These are phyloP conservation scores for Trichoderma gracile DNA, from an alignment of 2,329 filamentous ascomycete genomes.

Conservation along the genomic window DNA sequence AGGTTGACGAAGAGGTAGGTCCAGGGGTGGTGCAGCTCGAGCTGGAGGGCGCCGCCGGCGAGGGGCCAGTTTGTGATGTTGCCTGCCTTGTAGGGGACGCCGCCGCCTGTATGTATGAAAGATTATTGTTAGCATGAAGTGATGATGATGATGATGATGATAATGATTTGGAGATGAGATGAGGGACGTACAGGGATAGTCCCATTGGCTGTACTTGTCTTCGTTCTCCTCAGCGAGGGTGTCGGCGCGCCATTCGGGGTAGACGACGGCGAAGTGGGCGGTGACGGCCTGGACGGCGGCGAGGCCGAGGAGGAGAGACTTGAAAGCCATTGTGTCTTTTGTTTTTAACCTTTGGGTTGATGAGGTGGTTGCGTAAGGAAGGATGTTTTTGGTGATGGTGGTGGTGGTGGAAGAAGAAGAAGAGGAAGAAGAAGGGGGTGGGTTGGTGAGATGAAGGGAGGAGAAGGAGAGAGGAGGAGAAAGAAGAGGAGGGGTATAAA, in stretches of 20 bases:
- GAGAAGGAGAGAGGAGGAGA: neutral
- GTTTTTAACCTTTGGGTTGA: no score
- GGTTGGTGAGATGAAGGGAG: neutral
- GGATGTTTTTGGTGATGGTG: neutral
- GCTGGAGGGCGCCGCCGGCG: constrained; percentile 49
- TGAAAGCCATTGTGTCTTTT: constrained; percentile 25
- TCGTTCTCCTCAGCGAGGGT: constrained; percentile 44
- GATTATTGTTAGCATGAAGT: neutral
- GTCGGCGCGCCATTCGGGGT: constrained; percentile 52
- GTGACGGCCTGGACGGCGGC: constrained; percentile 41
- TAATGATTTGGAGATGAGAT: neutral
- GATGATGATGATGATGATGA: neutral
- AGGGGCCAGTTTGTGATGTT: constrained; percentile 57
- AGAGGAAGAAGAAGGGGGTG: neutral
- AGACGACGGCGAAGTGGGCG: constrained; percentile 52
- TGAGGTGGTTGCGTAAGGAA: no score
- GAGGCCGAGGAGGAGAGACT: constrained; percentile 38
- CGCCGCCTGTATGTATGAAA: constrained; percentile 43
- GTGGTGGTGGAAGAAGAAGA: neutral
- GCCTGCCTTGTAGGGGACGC: constrained; percentile 45
- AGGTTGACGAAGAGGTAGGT: constrained; percentile 57
- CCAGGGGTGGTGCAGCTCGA: constrained; percentile 55
- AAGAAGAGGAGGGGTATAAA: neutral
- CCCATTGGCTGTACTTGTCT: constrained; percentile 50
- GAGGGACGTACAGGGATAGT: constrained; percentile 50